These are phyloP conservation scores for Linanthus parryae DNA, from an alignment of 148 eudicot genomes.

Conservation along the genomic window DNA sequence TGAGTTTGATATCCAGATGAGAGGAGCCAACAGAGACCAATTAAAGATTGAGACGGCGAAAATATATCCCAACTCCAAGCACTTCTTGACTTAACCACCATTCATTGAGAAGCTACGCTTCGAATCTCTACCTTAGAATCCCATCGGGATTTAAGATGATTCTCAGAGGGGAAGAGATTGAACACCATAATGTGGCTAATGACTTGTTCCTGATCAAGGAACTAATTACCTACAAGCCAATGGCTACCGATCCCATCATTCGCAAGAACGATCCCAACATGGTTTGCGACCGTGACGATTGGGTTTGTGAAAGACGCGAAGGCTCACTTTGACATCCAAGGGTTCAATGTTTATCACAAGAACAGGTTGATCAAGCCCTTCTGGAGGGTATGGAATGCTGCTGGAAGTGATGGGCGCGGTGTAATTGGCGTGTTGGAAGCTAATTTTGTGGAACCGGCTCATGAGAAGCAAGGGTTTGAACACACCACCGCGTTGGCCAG, in stretches of 20 bases:
- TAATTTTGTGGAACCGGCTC: slow-evolving; percentile 81
- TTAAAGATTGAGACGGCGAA: slow-evolving; percentile 54
- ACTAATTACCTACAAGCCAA: slow-evolving; percentile 42
- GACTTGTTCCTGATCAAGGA: slow-evolving; percentile 56
- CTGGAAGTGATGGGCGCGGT: slow-evolving; percentile 92
- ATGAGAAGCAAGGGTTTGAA: slow-evolving; percentile 87
- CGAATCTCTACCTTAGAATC: slow-evolving; percentile 66
- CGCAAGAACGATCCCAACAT: too few relatives aligned
- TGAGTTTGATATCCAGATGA: slow-evolving; percentile 76
- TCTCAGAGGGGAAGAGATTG: slow-evolving; percentile 60
- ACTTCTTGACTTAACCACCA: slow-evolving; percentile 60
- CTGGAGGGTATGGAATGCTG: slow-evolving; percentile 83
- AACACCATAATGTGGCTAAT: slow-evolving; percentile 56
- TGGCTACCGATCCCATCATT: slow-evolving; percentile 23
- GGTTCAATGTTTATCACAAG: slow-evolving; percentile 76
- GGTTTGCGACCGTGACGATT: slow-evolving; percentile 26
- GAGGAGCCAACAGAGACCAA: slow-evolving; percentile 65
- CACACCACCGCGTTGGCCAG: slow-evolving; percentile 54
- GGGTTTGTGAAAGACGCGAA: slow-evolving; percentile 77
- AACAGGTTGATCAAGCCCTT: slow-evolving; percentile 78
- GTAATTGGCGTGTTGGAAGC: slow-evolving; percentile 81
- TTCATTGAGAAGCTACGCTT: slow-evolving; percentile 68
- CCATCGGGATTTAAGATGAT: slow-evolving; percentile 55
- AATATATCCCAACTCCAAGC: slow-evolving; percentile 51
- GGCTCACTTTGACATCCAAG: slow-evolving; percentile 73